Base-by-base conservation (phyloP, 768 basidiomycete species). In the Pholiota microspora region DNA sequence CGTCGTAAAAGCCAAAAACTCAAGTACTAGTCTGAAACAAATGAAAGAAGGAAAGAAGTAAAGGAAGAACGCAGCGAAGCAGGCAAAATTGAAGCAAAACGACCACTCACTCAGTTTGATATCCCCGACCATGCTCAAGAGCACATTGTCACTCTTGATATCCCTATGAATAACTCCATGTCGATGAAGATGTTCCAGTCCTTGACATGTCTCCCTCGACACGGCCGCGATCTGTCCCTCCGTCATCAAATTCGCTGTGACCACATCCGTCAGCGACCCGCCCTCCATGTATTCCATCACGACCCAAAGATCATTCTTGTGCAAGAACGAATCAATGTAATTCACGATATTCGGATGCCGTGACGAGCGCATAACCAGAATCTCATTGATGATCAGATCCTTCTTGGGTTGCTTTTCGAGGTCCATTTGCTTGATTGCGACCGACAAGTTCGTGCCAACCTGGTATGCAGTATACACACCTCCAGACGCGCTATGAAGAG, bases 261-360 rank as follows among this genome's bases (percentile, higher is more conserved):
- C 94, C 58, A 98, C 94, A 67, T 98, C 96, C 4, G 96, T 99
- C 40, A 98, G 75, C 27, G 85, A 88, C 29, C 93, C 92, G 35
- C 95, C 95, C 73, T 98, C 95, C 96, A 98, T 98, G 72, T 95
- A 98, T 74, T 98, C 97, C 97, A 99, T 98, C 53, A 98, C 94
- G 34, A 99, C 94, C 97, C 97, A 98, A 3, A 99, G 79, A 66
- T 98, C 97, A 69, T 96, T 97, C 79, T 92, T 94, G 78, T 96
- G 84, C 36, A 98, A 73, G 82, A 98, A 99, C 2, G 94, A 96
- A 69, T 99, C 97, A 66, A 98, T 98, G 74, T 94, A 99, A 70
- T 99, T 98, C 76, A 99, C 96, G 62, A 98, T 98, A 68, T 99
- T 99, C n/a, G 94, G 94, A 69, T 98, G 95, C 31, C 92, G 82